Conservation (phyloP, 306 rosid genomes). For the Rosa multiflora region DNA sequence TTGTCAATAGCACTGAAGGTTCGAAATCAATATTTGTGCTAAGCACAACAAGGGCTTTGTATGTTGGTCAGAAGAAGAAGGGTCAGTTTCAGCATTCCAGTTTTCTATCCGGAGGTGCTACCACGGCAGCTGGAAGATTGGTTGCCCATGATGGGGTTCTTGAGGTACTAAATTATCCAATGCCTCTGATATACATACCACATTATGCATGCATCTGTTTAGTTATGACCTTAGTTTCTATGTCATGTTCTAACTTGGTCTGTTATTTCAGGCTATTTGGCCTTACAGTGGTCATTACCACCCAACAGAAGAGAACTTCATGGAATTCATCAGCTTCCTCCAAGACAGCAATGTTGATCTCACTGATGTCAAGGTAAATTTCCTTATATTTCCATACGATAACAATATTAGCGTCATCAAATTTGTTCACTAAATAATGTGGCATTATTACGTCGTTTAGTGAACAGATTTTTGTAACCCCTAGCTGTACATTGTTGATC, state of each 20-base stretch:
- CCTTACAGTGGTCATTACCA: constrained; percentile 95
- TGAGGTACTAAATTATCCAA: constrained; percentile 41
- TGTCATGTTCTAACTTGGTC: background rate
- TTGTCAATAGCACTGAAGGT: constrained; percentile 55
- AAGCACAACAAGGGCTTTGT: constrained; percentile 75
- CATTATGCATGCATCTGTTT: background rate
- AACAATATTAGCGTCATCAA: background rate
- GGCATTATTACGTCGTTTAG: no score
- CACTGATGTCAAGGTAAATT: constrained; percentile 69
- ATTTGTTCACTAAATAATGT: background rate
- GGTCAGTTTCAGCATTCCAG: constrained; percentile 86
- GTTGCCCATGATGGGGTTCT: constrained; percentile 65
- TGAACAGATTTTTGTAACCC: background rate
- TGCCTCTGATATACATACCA: background rate
- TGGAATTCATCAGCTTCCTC: constrained; percentile 73
- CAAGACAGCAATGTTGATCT: constrained; percentile 78
- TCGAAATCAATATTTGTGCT: constrained; percentile 93
- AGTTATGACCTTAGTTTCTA: background rate
- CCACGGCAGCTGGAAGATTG: constrained; percentile 92
- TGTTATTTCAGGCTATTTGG: constrained; percentile 73
- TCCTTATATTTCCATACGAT: background rate
- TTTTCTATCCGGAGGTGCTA: constrained; percentile 87
- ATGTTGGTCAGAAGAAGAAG: constrained; percentile 80
- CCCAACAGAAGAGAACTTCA: constrained; percentile 89
- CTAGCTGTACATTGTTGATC: background rate